Evolutionary conservation across 2,329 filamentous ascomycete species (phyloP), one percentile per base, ranked within the genome.

Genomic region (Sporothrix protearum): DNA sequence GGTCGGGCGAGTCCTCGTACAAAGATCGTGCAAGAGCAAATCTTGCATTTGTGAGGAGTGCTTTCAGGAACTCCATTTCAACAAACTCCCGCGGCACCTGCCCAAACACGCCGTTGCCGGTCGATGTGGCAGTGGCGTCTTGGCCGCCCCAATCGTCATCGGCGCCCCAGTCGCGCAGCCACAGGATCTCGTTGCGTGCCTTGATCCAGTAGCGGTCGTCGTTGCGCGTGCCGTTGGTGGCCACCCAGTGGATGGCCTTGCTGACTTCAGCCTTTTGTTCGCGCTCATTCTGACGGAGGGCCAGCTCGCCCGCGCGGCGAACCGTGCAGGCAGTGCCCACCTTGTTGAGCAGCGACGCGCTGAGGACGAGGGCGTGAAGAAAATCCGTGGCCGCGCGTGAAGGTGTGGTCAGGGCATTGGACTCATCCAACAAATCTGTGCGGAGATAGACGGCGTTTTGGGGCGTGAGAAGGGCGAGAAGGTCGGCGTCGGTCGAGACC

Each of bases 161-260:
- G 30, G 84, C 83, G 45, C 89, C 89, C 92, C 92, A 94, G 76
- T 86, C 86, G 77, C 89, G 88, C 39, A 95, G 83, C 92, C 92
- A 95, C 3, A 93, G 78, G 9, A 94, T 79, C 76, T 90, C 88
- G 55, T 86, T 85, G 71, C 91, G 85, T 14, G 87, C 85, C 69
- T 82, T 83, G 33, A 84, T 81, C 90, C 90, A 92, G 73, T 87
- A 88, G 45, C 84, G 84, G 72, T 92, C 89, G 69, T 92, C 88
- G 47, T 84, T 85, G 73, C 85, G 88, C 1, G 85, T 81, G 14
- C 83, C 82, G 70, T 83, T 84, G 64, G 80, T 81, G 67, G 82
- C 78, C 28, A 90, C 76, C 2, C 81, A 80, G 73, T 86, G 85
- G 69, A 93, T 81, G n/a, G 91, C 81, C 74, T 86, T 88, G 22